Conservation (phyloP, 2,329 filamentous ascomycete species). For the Nemania abortiva region DNA sequence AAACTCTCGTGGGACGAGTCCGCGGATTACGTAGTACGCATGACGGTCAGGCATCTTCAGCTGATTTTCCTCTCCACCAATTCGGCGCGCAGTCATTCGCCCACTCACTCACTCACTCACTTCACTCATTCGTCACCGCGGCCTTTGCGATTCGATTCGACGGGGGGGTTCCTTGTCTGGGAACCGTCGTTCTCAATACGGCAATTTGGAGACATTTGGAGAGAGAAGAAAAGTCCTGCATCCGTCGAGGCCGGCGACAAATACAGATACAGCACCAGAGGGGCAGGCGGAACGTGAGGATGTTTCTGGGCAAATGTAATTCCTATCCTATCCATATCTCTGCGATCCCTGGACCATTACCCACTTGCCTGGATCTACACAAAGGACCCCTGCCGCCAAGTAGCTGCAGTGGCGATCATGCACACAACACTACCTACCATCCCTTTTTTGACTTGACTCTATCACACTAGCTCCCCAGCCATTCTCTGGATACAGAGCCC, state of each 20-base stretch:
- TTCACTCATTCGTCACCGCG: neutral
- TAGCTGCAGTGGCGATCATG: slow-evolving; percentile 36
- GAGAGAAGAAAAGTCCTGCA: neutral
- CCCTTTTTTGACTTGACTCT: slow-evolving; percentile 18
- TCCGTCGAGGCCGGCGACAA: neutral
- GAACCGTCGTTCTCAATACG: no score
- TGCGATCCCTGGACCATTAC: slow-evolving; percentile 27
- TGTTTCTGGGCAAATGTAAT: slow-evolving; percentile 22
- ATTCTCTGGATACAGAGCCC: slow-evolving; percentile 11
- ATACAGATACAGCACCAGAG: no score
- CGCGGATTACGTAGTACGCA: slow-evolving; percentile 4
- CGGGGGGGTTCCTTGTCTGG: no score
- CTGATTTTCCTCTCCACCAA: slow-evolving; percentile 3
- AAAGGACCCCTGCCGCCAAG: slow-evolving; percentile 34
- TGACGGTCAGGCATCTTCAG: slow-evolving; percentile 16
- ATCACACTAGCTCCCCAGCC: slow-evolving; percentile 10
- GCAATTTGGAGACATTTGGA: slow-evolving; percentile 2
- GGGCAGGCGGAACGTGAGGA: slow-evolving; percentile 1
- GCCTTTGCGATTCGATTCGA: neutral
- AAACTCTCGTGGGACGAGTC: slow-evolving; percentile 3
- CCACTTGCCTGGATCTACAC: slow-evolving; percentile 35
- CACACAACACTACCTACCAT: slow-evolving; percentile 31
- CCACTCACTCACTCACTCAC: neutral
- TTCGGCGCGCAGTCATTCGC: neutral
- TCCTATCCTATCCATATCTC: slow-evolving; percentile 32